These are phyloP conservation scores for Epichloe elymi DNA, from an alignment of 2,329 filamentous ascomycete genomes.

Conservation along the genomic window DNA sequence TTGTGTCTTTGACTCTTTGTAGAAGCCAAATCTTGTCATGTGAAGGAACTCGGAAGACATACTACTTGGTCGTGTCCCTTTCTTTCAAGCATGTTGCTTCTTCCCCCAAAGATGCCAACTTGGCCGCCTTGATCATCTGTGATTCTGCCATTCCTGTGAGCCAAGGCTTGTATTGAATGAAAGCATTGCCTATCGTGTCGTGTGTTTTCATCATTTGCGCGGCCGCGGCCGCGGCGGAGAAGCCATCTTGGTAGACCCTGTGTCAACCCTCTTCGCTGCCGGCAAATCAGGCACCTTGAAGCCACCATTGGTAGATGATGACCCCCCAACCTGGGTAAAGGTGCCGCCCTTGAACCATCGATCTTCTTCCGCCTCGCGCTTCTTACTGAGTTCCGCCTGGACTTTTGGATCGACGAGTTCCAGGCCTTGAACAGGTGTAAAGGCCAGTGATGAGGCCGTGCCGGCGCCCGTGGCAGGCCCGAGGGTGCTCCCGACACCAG, in stretches of 20 bases:
- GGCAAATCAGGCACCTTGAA: constrained; percentile 79
- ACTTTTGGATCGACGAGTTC: constrained; percentile 92
- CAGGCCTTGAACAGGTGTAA: constrained; percentile 87
- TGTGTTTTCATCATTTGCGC: neutral
- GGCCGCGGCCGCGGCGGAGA: constrained; percentile 19
- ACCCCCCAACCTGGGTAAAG: constrained; percentile 70
- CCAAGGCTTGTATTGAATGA: neutral
- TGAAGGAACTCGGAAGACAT: no score
- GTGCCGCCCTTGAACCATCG: constrained; percentile 96
- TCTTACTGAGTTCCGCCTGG: constrained; percentile 74
- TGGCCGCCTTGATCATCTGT: neutral
- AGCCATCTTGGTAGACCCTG: constrained; percentile 22
- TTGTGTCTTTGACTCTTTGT: no score
- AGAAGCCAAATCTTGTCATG: no score
- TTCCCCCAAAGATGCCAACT: no score
- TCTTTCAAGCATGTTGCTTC: no score
- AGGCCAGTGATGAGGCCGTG: constrained; percentile 77
- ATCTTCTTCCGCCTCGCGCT: constrained; percentile 88
- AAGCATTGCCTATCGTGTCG: neutral
- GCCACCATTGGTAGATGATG: constrained; percentile 37
- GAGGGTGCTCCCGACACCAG: constrained; percentile 64
- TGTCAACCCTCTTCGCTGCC: constrained; percentile 52
- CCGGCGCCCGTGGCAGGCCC: constrained; percentile 55
- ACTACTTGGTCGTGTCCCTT: no score
- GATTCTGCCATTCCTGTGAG: neutral